A percentile compares a stretch with the other conserved stretches of the same genome.
Conservation (phyloP, 306 rosid genomes). For the Cicer chorassanicum region DNA sequence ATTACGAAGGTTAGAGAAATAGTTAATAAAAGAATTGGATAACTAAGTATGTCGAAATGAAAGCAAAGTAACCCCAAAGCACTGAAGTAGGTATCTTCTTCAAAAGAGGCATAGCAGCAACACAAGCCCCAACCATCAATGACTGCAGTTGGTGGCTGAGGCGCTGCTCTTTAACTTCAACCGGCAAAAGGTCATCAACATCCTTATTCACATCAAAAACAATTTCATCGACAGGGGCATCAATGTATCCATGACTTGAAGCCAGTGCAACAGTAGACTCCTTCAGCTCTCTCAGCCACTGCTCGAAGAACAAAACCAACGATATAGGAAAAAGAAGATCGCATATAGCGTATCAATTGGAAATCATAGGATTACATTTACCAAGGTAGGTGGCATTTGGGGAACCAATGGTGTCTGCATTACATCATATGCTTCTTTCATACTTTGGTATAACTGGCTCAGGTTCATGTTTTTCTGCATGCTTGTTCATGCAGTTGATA, state of each 20-base stretch:
- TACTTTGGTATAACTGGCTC: constrained; percentile 75
- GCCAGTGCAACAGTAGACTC: constrained; percentile 81
- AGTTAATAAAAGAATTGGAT: too few relatives aligned
- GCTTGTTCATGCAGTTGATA: constrained; percentile 73
- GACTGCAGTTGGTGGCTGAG: constrained; percentile 92
- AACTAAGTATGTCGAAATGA: constrained; percentile 15
- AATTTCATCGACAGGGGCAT: constrained; percentile 86
- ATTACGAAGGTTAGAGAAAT: too few relatives aligned
- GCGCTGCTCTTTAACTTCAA: constrained; percentile 95
- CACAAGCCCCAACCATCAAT: constrained; percentile 77
- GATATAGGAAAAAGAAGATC: constrained; percentile 24
- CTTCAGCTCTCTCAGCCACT: constrained; percentile 89
- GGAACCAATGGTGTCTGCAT: constrained; percentile 93
- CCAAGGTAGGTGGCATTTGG: constrained; percentile 83
- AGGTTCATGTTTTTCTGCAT: constrained; percentile 71
- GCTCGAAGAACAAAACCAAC: constrained; percentile 37
- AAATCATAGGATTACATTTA: constrained; percentile 48
- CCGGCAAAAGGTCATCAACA: constrained; percentile 86
- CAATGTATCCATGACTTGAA: constrained; percentile 78
- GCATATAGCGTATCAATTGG: constrained; percentile 35
- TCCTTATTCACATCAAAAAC: constrained; percentile 89
- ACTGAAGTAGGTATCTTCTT: constrained; percentile 93
- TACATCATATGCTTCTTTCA: constrained; percentile 85
- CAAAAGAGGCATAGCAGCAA: constrained; percentile 93
- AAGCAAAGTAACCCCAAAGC: constrained; percentile 98